These are phyloP conservation scores for Picea glauca DNA, from an alignment of 75 land plant genomes.

Conservation along the genomic window DNA sequence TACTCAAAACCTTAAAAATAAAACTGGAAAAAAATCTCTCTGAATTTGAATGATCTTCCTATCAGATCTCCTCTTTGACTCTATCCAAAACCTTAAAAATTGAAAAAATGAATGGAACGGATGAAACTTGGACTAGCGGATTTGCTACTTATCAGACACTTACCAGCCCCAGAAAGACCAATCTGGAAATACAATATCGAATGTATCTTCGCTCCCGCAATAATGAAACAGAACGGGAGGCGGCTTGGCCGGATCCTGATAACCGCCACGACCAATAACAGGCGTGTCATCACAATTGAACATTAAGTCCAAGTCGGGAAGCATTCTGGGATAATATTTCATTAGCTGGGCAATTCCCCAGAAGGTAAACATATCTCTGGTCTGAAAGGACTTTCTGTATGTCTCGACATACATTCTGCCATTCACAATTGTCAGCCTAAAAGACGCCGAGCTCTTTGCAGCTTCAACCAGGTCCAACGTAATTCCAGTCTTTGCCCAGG, in stretches of 20 bases:
- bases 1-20: too few species aligned
- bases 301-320: conserved; percentile 67
- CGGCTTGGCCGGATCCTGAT: too few species aligned
- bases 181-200: background rate
- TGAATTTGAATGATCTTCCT: too few species aligned
- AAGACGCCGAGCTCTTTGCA: conserved; percentile 23
- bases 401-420: conserved; percentile 39
- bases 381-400: conserved; percentile 38
- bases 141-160: background rate
- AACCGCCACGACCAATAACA: background rate
- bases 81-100: too few species aligned
- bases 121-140: too few species aligned
- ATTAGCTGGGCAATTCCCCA: conserved; percentile 62
- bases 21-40: too few species aligned
- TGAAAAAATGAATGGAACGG: too few species aligned
- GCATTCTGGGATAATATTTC: conserved; percentile 42
- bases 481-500: conserved; percentile 49
- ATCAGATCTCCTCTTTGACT: too few species aligned
- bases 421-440: conserved; percentile 37
- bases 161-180: conserved; percentile 3
- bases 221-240: background rate
- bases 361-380: conserved; percentile 46
- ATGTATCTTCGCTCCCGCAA: background rate
- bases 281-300: conserved; percentile 62
- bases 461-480: conserved; percentile 35